Conservation (phyloP, 2,329 filamentous ascomycete genomes). For the Exserohilum rostratum region DNA sequence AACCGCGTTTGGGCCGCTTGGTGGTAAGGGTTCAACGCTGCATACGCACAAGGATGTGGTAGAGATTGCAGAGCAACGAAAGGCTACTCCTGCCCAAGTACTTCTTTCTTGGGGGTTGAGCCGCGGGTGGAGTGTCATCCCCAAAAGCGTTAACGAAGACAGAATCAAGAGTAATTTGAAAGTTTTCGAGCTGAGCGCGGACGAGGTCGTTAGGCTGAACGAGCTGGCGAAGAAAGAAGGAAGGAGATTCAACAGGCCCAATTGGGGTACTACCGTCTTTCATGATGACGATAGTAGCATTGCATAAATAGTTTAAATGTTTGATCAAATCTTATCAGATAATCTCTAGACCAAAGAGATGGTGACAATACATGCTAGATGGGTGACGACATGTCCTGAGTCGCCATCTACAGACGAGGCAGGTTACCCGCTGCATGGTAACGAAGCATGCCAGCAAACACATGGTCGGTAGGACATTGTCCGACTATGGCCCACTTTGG, state of each 20-base stretch:
- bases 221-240: constrained; percentile 63
- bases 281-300: not conserved
- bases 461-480: not conserved
- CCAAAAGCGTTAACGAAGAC: constrained; percentile 38
- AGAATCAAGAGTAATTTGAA: constrained; percentile 41
- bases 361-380: not conserved
- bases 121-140: constrained; percentile 44
- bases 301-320: not conserved
- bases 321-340: not conserved
- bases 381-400: not conserved
- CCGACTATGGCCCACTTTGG: not conserved
- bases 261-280: not conserved
- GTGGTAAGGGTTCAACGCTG: constrained; percentile 1
- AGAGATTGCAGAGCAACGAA: constrained; percentile 63
- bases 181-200: not conserved
- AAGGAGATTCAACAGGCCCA: not conserved
- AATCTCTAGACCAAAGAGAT: not conserved
- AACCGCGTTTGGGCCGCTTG: constrained; percentile 18
- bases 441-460: not conserved
- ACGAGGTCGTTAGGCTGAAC: constrained; percentile 19
- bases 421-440: not conserved
- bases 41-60: not conserved
- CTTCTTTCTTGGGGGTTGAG: constrained; percentile 88
- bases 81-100: constrained; percentile 75
- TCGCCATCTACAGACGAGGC: not conserved